Evolutionary conservation across 202 grass and related monocot genomes (phyloP).

Genomic region (Saccharum hybrid): DNA sequence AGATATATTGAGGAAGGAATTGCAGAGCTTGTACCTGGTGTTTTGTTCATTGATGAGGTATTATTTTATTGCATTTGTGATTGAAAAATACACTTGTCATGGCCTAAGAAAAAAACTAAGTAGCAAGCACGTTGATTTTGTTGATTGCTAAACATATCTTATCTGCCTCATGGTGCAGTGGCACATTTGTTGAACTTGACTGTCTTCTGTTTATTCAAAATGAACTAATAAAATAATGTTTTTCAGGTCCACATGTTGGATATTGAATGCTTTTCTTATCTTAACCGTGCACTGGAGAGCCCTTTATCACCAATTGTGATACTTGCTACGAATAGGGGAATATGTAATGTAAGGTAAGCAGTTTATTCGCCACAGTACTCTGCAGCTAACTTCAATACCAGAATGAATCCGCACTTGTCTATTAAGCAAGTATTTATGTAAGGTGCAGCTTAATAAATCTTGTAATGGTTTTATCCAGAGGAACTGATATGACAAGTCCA

Average conservation of each 20-base stretch:
- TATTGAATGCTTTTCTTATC: conserved; percentile 96
- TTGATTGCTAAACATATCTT: not conserved
- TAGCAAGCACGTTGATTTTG: not conserved
- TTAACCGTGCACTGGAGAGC: conserved; percentile 95
- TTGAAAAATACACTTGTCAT: not conserved
- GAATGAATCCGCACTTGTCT: conserved; percentile 16
- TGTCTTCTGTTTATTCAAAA: conserved; percentile 21
- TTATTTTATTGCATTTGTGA: conserved; percentile 36
- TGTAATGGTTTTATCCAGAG: conserved; percentile 59
- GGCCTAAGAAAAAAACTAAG: not conserved
- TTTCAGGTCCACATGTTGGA: conserved; percentile 95
- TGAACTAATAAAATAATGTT: conserved; percentile 13
- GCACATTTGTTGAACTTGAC: conserved; percentile 17
- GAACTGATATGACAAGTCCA: conserved; percentile 95
- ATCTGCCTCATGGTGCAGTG: not conserved
- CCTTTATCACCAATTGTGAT: conserved; percentile 95
- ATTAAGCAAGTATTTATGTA: conserved; percentile 1
- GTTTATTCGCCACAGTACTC: conserved; percentile 29
- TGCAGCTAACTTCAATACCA: conserved; percentile 23
- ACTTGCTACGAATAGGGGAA: conserved; percentile 90
- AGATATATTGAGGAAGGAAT: conserved; percentile 94
- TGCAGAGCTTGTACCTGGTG: conserved; percentile 95
- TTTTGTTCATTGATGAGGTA: conserved; percentile 97
- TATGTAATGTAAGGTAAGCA: conserved; percentile 88
- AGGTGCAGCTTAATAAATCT: conserved; percentile 22